Evolutionary conservation across 2,329 filamentous ascomycete genomes (phyloP).

Genomic region (Fusarium tricinctum): DNA sequence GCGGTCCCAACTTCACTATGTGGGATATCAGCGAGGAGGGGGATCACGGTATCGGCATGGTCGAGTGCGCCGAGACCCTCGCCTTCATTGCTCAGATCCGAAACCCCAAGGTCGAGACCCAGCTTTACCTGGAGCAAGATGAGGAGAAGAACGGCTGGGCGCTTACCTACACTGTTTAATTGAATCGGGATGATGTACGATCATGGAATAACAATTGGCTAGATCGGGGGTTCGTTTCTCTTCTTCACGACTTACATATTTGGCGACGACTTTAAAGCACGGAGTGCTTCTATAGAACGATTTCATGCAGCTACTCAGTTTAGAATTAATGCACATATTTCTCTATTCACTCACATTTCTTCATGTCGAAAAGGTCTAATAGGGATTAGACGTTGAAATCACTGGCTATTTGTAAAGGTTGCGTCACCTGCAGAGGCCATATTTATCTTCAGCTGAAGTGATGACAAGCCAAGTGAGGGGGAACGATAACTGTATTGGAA

Average conservation of each 20-base stretch:
- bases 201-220: background rate
- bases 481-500: too few species aligned
- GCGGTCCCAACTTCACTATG: constrained; percentile 49
- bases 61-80: constrained; percentile 49
- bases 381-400: too few species aligned
- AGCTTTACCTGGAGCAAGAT: constrained; percentile 52
- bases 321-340: background rate
- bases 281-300: background rate
- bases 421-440: too few species aligned
- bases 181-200: background rate
- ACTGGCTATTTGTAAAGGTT: too few species aligned
- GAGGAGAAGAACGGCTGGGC: constrained; percentile 48
- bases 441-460: too few species aligned
- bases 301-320: background rate
- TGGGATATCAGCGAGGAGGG: constrained; percentile 46
- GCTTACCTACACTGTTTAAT: constrained; percentile 33
- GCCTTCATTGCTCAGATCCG: constrained; percentile 49
- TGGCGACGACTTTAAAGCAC: background rate
- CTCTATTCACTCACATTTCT: background rate
- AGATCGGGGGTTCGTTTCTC: background rate
- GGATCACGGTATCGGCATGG: constrained; percentile 39
- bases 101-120: constrained; percentile 39
- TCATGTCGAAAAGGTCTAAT: too few species aligned
- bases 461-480: too few species aligned
- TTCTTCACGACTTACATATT: background rate